These are phyloP conservation scores for Torulaspora globosa DNA, from an alignment of 1,139 yeast genomes.

Conservation along the genomic window DNA sequence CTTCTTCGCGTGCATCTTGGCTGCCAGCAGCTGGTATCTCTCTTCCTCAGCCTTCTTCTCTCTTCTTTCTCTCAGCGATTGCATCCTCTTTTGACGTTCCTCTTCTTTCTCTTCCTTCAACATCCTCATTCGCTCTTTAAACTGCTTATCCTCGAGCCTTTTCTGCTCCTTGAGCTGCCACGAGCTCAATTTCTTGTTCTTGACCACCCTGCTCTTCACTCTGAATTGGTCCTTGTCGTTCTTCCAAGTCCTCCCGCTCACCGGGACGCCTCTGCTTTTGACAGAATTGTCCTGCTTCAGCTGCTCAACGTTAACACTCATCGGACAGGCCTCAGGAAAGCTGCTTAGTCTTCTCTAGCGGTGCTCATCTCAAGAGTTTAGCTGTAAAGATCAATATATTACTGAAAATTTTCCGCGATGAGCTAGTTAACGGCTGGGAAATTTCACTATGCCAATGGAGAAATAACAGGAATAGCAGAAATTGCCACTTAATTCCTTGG, in stretches of 20 bases:
- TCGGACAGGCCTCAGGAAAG: not conserved
- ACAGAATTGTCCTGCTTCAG: constrained; percentile 10
- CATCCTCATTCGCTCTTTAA: constrained; percentile 46
- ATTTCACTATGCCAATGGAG: not conserved
- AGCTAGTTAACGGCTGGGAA: constrained; percentile 8
- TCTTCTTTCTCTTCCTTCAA: constrained; percentile 61
- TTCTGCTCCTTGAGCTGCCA: constrained; percentile 41
- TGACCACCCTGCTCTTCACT: constrained; percentile 38
- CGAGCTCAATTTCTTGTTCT: constrained; percentile 35
- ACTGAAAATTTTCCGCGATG: constrained; percentile 18
- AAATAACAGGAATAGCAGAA: not conserved
- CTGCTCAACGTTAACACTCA: constrained; percentile 3
- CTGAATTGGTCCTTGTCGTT: constrained; percentile 48
- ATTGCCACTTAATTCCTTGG: not conserved
- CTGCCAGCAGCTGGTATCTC: constrained; percentile 64
- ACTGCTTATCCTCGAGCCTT: constrained; percentile 40
- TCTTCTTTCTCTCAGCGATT: constrained; percentile 58
- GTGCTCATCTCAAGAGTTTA: constrained; percentile 10
- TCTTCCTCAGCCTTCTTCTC: constrained; percentile 70
- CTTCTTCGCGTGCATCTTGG: constrained; percentile 73
- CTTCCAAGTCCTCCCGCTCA: constrained; percentile 58
- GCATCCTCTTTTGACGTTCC: constrained; percentile 48
- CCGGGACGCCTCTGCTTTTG: constrained; percentile 41
- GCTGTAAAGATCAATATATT: not conserved
- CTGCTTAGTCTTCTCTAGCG: not conserved